Conservation (phyloP, 768 basidiomycete species). For the Pleurotus platypus region DNA sequence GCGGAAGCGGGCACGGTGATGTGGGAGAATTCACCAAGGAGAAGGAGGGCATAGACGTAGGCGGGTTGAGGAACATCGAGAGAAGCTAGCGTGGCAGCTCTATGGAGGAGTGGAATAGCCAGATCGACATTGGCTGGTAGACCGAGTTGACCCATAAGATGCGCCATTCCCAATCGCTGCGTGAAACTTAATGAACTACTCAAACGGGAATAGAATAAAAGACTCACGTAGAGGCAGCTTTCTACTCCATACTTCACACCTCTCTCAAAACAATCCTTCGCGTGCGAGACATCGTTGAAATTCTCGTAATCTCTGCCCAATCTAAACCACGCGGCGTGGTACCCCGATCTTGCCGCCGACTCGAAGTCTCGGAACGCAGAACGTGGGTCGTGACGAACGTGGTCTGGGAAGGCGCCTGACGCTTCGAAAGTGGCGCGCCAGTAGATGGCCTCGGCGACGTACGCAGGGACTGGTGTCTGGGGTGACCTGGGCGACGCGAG, state of each 20-base stretch:
- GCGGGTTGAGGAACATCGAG: conserved; percentile 83
- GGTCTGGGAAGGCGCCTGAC: conserved; percentile 67
- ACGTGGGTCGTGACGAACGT: conserved; percentile 64
- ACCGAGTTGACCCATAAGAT: conserved; percentile 83
- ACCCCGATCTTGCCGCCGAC: conserved; percentile 73
- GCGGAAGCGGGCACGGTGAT: conserved; percentile 45
- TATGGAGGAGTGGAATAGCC: conserved; percentile 74
- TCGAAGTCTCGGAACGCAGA: conserved; percentile 90
- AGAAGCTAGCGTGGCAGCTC: conserved; percentile 72
- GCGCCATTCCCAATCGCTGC: conserved; percentile 92
- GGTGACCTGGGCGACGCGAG: conserved; percentile 34
- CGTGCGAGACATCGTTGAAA: conserved; percentile 69
- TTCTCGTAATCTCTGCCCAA: conserved; percentile 91
- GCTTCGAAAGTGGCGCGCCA: conserved; percentile 72
- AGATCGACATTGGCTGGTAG: conserved; percentile 46
- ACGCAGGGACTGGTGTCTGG: conserved; percentile 24
- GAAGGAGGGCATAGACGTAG: conserved; percentile 84
- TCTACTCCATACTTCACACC: conserved; percentile 74
- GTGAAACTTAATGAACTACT: not conserved
- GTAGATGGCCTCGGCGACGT: conserved; percentile 72
- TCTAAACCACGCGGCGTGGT: conserved; percentile 83
- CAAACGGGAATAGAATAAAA: conserved; percentile 7
- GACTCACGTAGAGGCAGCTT: conserved; percentile 74
- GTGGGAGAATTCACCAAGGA: conserved; percentile 80
- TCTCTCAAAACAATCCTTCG: conserved; percentile 83